These are phyloP conservation scores for Nemophila menziesii DNA, from an alignment of 257 asterid genomes.

Conservation along the genomic window DNA sequence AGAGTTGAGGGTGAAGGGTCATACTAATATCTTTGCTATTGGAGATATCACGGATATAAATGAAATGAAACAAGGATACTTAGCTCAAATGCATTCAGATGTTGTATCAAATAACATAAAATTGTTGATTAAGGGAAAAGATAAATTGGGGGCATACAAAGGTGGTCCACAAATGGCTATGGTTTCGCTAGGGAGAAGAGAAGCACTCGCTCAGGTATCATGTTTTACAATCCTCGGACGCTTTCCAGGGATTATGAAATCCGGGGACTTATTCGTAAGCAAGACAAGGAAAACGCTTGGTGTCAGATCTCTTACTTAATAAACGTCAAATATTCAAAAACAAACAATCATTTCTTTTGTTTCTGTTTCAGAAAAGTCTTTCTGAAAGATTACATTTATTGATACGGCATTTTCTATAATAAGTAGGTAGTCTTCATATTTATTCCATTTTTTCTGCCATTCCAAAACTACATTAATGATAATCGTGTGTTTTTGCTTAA, in stretches of 20 bases:
- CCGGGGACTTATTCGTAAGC: constrained; percentile 71
- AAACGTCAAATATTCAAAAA: not conserved
- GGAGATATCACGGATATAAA: constrained; percentile 72
- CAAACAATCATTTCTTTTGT: not conserved
- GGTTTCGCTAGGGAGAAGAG: constrained; percentile 65
- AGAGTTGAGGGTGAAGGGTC: constrained; percentile 56
- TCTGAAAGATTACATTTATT: too few relatives aligned
- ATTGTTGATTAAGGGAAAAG: constrained; percentile 28
- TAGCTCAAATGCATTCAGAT: constrained; percentile 50
- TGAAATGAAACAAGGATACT: constrained; percentile 74
- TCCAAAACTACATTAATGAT: too few relatives aligned
- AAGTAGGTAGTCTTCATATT: too few relatives aligned
- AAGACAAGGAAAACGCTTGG: constrained; percentile 49
- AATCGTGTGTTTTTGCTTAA: too few relatives aligned
- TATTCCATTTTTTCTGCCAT: too few relatives aligned
- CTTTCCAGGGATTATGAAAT: constrained; percentile 64
- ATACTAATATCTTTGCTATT: constrained; percentile 45
- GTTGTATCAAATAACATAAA: constrained; percentile 62
- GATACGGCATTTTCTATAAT: too few relatives aligned
- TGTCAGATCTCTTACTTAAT: constrained; percentile 19
- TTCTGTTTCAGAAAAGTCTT: too few relatives aligned
- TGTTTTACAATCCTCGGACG: constrained; percentile 53
- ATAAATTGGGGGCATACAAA: constrained; percentile 38
- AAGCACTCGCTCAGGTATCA: constrained; percentile 40
- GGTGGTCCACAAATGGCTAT: constrained; percentile 44